These are phyloP conservation scores for Glomus cerebriforme DNA, from an alignment of 192 early-diverging fungal genomes.

Conservation along the genomic window DNA sequence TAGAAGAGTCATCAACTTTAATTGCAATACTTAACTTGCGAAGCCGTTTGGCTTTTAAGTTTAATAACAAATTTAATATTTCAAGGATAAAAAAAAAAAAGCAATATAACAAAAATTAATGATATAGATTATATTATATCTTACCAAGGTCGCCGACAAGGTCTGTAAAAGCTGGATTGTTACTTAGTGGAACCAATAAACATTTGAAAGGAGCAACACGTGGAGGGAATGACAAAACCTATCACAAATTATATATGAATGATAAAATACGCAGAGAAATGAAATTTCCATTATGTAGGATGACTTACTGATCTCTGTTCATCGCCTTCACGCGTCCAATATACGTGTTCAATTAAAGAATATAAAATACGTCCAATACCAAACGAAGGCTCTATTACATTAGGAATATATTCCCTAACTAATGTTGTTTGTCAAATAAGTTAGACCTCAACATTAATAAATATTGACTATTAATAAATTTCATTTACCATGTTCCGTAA, in stretches of 20 bases:
- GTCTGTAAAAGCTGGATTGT: constrained; percentile 76
- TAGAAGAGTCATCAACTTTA: constrained; percentile 85
- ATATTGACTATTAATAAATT: background rate
- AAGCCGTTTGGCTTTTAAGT: constrained; percentile 61
- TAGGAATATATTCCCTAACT: constrained; percentile 95
- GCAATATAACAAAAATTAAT: too few species aligned
- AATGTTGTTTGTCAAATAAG: background rate
- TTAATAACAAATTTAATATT: constrained; percentile 20
- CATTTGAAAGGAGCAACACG: constrained; percentile 95
- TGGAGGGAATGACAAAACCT: constrained; percentile 89
- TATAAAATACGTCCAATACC: constrained; percentile 98
- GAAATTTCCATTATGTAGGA: background rate
- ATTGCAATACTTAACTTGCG: constrained; percentile 77
- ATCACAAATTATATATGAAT: constrained; percentile 9
- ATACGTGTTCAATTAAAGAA: constrained; percentile 94
- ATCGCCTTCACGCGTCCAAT: constrained; percentile 85
- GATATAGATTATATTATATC: background rate
- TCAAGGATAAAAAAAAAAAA: background rate
- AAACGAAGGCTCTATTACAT: constrained; percentile 99
- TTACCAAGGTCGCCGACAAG: constrained; percentile 60
- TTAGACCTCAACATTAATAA: background rate
- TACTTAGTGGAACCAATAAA: constrained; percentile 84
- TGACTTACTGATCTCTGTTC: constrained; percentile 65
- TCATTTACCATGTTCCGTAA: constrained; percentile 45
- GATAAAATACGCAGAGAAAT: too few species aligned